Percentiles rank a stretch among this genome's conserved stretches.
Evolutionary conservation across 768 basidiomycete species (phyloP).

Genomic region (Omphalotus guepiniiformis): DNA sequence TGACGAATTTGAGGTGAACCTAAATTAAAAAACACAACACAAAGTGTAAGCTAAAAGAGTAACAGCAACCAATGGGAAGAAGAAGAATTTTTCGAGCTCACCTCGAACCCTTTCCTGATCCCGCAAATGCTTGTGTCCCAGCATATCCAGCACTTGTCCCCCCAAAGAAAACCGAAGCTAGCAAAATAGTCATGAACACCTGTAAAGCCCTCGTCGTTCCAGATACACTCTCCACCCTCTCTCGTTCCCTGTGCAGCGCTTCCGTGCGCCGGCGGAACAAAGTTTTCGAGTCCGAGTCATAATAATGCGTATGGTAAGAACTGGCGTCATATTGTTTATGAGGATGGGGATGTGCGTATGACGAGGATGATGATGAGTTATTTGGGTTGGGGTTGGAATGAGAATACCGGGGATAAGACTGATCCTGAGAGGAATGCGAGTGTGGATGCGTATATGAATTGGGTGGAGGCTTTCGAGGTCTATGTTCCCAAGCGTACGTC

Average conservation of each 20-base stretch:
- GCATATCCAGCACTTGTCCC: too few species aligned
- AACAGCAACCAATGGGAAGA: too few species aligned
- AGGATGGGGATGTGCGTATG: background rate
- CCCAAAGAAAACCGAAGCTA: conserved; percentile 1
- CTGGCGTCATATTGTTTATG: conserved; percentile 2
- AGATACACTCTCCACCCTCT: conserved; percentile 24
- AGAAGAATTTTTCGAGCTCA: too few species aligned
- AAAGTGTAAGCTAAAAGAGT: too few species aligned
- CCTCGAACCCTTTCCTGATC: too few species aligned
- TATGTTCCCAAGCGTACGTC: conserved; percentile 37
- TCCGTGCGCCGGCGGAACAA: conserved; percentile 2
- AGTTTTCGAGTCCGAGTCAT: conserved; percentile 5
- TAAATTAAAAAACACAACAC: too few species aligned
- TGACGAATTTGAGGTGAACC: too few species aligned
- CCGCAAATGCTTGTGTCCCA: too few species aligned
- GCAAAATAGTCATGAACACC: conserved; percentile 5
- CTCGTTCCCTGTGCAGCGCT: conserved; percentile 14
- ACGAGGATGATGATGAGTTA: background rate
- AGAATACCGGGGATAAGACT: background rate
- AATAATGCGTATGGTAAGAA: background rate
- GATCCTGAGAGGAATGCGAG: conserved; percentile 1
- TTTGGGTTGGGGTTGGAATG: background rate
- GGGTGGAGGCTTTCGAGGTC: conserved; percentile 18
- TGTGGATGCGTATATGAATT: conserved; percentile 16
- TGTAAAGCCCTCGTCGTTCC: conserved; percentile 24